These are phyloP conservation scores for Penicillium sp. DNA, from an alignment of 2,329 filamentous ascomycete species.

Conservation along the genomic window DNA sequence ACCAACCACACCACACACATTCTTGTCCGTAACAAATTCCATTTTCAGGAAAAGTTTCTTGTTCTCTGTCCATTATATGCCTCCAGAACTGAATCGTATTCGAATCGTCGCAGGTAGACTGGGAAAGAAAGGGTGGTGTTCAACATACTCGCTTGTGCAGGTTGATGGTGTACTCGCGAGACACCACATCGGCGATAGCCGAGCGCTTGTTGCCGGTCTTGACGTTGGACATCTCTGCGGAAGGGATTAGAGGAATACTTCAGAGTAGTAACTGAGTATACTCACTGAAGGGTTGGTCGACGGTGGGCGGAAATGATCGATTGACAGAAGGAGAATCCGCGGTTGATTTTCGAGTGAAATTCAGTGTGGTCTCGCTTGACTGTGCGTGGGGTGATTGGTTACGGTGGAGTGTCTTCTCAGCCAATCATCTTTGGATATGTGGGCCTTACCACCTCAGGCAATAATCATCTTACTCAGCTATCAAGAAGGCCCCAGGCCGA, in stretches of 20 bases:
- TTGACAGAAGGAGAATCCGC: slow-evolving; percentile 29
- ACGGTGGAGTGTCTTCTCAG: neutral
- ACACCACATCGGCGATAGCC: slow-evolving; percentile 98
- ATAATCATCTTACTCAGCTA: no score
- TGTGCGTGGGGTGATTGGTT: slow-evolving; percentile 30
- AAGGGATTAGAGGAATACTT: slow-evolving; percentile 14
- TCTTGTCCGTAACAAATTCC: slow-evolving; percentile 21
- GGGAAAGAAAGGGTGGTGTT: slow-evolving; percentile 21
- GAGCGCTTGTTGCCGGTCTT: slow-evolving; percentile 78
- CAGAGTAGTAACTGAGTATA: slow-evolving; percentile 10
- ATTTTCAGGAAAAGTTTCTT: slow-evolving; percentile 19
- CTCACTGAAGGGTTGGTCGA: slow-evolving; percentile 42
- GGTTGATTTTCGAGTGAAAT: slow-evolving; percentile 32
- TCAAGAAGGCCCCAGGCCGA: no score
- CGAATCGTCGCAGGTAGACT: slow-evolving; percentile 23
- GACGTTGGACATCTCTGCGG: slow-evolving; percentile 63
- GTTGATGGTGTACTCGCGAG: slow-evolving; percentile 99
- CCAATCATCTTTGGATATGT: neutral
- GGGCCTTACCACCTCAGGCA: slow-evolving; percentile 5
- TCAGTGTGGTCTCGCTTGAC: slow-evolving; percentile 42
- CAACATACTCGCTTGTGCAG: slow-evolving; percentile 96
- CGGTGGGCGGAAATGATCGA: slow-evolving; percentile 42
- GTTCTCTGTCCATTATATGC: slow-evolving; percentile 38
- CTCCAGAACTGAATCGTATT: slow-evolving; percentile 26
- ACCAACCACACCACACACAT: slow-evolving; percentile 16